Base-by-base conservation (phyloP, 495 filamentous ascomycete species). In the Annulohypoxylon nitens region DNA sequence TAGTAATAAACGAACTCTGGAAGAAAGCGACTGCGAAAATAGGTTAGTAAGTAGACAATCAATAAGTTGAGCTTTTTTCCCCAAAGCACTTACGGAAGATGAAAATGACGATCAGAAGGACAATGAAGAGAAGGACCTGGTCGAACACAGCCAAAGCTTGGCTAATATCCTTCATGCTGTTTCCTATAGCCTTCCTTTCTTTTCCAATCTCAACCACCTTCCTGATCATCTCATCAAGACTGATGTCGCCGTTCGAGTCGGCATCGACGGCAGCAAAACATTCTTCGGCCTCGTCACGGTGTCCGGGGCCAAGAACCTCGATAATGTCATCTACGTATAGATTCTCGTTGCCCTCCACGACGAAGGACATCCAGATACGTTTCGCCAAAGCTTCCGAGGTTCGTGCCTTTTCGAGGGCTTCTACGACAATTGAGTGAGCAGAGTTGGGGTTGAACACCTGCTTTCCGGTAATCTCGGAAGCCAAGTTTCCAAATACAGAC, bases 281-380 rank as follows among this genome's bases (percentile, higher is more conserved):
- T 79, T 97, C 94, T 39, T 93, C 89, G 10, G 96, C 96, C 60
- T 96, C 92, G 0, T 84, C 82, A 48, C 88, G 85, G 61, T 91
- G 88, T 5, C 89, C 87, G 0, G 85, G 81, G 2, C 96, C 96
- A 62, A 99, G 89, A 8, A 98, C 95, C 77, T 98, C 96, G 10
- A 89, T 65, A 54, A 99, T 85, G 76, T 99, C 96, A 7, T 97
- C 93, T 30, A 86, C 78, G 69, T 86, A 94, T 30, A 99, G 84
- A 6, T 92, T 83, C 45, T 97, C 92, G 47, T 90, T 89, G 51
- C 93, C 95, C 79, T 98, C 95, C 14, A 94, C 89, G 10, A 98
- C 96, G 78, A 98, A 98, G 2, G 94, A 97, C 93, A 97, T 97
- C 96, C 96, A 99, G 67, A 99, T 89, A 78, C 96, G 90, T 70